phyloP scores from a whole-genome alignment of 805 yeast species.

The Trichomonascus vanleenenianus region DNA sequence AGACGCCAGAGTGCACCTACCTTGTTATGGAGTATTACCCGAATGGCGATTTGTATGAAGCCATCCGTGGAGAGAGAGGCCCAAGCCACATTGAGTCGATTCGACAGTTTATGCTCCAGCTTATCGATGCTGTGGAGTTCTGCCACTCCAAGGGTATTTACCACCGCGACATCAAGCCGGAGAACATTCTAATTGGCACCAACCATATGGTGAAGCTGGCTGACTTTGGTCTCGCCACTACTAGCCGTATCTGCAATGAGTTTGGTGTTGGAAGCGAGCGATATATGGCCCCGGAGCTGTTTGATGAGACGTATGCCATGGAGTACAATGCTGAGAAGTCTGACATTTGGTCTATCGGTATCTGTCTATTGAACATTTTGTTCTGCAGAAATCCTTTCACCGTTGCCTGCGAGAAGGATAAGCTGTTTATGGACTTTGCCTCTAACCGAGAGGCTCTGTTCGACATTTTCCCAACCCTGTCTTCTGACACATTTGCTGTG shows the following conservation, averaged over 20 bases:
- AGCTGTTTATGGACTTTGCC: constrained; percentile 77
- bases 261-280: constrained; percentile 86
- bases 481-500: constrained; percentile 79
- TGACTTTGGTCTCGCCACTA: constrained; percentile 86
- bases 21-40: constrained; percentile 81
- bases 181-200: constrained; percentile 66
- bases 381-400: constrained; percentile 84
- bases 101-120: constrained; percentile 53
- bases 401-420: constrained; percentile 73
- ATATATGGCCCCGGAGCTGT: constrained; percentile 91
- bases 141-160: constrained; percentile 79
- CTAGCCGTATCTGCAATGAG: constrained; percentile 50
- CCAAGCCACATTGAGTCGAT: constrained; percentile 40
- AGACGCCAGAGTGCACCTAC: constrained; percentile 40
- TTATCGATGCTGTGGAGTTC: constrained; percentile 67
- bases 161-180: constrained; percentile 95
- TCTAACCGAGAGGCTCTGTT: constrained; percentile 81
- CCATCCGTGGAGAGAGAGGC: constrained; percentile 57
- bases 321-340: constrained; percentile 71
- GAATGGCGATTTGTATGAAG: constrained; percentile 79
- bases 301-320: constrained; percentile 42
- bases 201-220: constrained; percentile 57
- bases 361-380: constrained; percentile 73
- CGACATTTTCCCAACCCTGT: constrained; percentile 86
- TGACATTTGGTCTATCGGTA: constrained; percentile 87